These are phyloP conservation scores for Kodamaea neixiangensis DNA, from an alignment of 805 yeast species.

Conservation along the genomic window DNA sequence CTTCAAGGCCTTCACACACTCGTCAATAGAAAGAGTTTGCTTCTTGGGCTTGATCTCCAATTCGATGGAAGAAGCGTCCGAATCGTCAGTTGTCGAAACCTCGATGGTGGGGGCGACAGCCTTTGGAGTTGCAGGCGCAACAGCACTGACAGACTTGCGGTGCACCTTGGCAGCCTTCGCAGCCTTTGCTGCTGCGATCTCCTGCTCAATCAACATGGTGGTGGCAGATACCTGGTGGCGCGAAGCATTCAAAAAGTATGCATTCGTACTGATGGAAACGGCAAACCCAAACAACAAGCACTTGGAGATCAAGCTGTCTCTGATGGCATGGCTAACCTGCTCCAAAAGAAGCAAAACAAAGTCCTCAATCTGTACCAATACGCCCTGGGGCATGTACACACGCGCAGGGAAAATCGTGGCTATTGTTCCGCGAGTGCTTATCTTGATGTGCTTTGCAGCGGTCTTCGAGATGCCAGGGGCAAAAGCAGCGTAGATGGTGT, in stretches of 20 bases:
- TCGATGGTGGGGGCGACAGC: background rate
- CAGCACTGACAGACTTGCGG: conserved; percentile 19
- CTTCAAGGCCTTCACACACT: conserved; percentile 60
- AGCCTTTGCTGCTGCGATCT: conserved; percentile 32
- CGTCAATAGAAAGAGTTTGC: conserved; percentile 54
- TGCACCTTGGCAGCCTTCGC: conserved; percentile 7
- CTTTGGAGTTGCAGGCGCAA: conserved; percentile 20
- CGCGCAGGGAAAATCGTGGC: conserved; percentile 60
- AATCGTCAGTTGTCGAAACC: conserved; percentile 12
- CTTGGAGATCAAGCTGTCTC: conserved; percentile 80
- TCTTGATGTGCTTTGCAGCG: conserved; percentile 44
- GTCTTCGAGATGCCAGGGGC: conserved; percentile 38
- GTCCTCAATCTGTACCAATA: conserved; percentile 64
- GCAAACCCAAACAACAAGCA: conserved; percentile 70
- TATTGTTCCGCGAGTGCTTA: conserved; percentile 52
- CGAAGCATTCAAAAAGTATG: conserved; percentile 85
- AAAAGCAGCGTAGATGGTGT: conserved; percentile 12
- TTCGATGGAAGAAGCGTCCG: conserved; percentile 22
- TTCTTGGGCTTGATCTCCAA: conserved; percentile 25
- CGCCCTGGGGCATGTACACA: conserved; percentile 58
- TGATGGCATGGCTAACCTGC: conserved; percentile 64
- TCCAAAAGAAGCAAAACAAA: conserved; percentile 51
- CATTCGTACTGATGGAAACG: conserved; percentile 75
- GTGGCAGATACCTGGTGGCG: conserved; percentile 57
- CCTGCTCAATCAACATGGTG: conserved; percentile 41